Conservation (phyloP, 2,329 filamentous ascomycete genomes). For the Diaporthe nobilis region DNA sequence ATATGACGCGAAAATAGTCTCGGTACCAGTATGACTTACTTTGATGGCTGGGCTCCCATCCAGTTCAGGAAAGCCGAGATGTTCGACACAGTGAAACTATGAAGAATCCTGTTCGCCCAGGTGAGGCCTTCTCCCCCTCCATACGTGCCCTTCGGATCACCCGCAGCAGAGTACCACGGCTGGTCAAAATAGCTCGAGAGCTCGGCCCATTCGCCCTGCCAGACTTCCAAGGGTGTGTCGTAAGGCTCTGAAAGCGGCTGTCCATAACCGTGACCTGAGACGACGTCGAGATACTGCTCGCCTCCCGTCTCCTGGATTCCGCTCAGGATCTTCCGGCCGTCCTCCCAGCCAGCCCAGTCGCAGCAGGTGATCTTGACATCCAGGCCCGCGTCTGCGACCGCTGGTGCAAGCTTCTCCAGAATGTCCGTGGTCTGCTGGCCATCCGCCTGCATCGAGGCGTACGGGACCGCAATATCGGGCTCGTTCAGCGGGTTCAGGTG, state of each 20-base stretch:
- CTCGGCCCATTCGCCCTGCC: slow-evolving; percentile 56
- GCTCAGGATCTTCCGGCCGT: slow-evolving; percentile 15
- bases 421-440: slow-evolving; percentile 37
- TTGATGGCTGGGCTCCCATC: slow-evolving; percentile 39
- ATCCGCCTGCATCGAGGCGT: slow-evolving; percentile 31
- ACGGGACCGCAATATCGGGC: slow-evolving; percentile 38
- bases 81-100: slow-evolving; percentile 39
- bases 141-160: slow-evolving; percentile 36
- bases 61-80: slow-evolving; percentile 40
- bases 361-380: slow-evolving; percentile 36
- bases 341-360: slow-evolving; percentile 30
- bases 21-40: neutral
- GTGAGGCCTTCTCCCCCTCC: slow-evolving; percentile 31
- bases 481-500: slow-evolving; percentile 43
- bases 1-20: neutral
- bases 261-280: slow-evolving; percentile 57
- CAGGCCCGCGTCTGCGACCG: slow-evolving; percentile 26
- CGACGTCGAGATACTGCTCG: slow-evolving; percentile 54
- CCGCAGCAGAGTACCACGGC: slow-evolving; percentile 35
- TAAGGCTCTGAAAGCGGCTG: slow-evolving; percentile 52
- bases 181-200: slow-evolving; percentile 37
- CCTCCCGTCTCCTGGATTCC: slow-evolving; percentile 42
- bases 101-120: slow-evolving; percentile 39
- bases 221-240: slow-evolving; percentile 54
- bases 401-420: slow-evolving; percentile 27